Conservation (phyloP, 768 basidiomycete genomes). For the Pisolithus orientalis region DNA sequence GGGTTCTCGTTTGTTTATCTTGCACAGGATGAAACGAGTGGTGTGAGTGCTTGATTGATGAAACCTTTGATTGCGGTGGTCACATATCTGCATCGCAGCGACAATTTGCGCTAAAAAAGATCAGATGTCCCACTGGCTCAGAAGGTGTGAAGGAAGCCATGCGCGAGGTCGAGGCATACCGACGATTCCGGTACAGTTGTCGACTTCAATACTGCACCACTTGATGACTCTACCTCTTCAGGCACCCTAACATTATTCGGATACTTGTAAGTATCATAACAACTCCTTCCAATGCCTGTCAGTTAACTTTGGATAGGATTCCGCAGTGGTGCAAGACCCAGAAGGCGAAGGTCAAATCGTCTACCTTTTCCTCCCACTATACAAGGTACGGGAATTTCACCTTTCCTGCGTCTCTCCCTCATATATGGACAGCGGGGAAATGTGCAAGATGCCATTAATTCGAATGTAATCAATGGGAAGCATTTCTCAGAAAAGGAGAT, state of each 20-base stretch:
- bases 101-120: slow-evolving; percentile 96
- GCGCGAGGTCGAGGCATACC: slow-evolving; percentile 88
- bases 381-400: slow-evolving; percentile 48
- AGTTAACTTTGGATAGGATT: slow-evolving; percentile 50
- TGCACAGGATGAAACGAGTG: slow-evolving; percentile 80
- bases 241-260: slow-evolving; percentile 95
- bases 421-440: slow-evolving; percentile 66
- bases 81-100: slow-evolving; percentile 38
- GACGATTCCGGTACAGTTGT: slow-evolving; percentile 67
- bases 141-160: slow-evolving; percentile 87
- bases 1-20: slow-evolving; percentile 92
- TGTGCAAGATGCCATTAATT: slow-evolving; percentile 90
- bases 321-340: slow-evolving; percentile 90
- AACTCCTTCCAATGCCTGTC: not conserved
- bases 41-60: slow-evolving; percentile 40
- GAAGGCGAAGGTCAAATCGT: slow-evolving; percentile 92
- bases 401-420: not conserved
- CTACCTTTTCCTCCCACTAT: slow-evolving; percentile 92
- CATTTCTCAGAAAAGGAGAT: slow-evolving; percentile 87
- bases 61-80: slow-evolving; percentile 2
- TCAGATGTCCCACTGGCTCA: slow-evolving; percentile 82
- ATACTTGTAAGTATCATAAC: slow-evolving; percentile 54
- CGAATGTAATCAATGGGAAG: slow-evolving; percentile 73
- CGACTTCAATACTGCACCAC: not conserved
- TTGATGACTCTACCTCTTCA: slow-evolving; percentile 22